Percentiles rank a stretch among this genome's conserved stretches.
These are phyloP conservation scores for Schizothecium vesticola DNA, from an alignment of 495 filamentous ascomycete species.

Conservation along the genomic window DNA sequence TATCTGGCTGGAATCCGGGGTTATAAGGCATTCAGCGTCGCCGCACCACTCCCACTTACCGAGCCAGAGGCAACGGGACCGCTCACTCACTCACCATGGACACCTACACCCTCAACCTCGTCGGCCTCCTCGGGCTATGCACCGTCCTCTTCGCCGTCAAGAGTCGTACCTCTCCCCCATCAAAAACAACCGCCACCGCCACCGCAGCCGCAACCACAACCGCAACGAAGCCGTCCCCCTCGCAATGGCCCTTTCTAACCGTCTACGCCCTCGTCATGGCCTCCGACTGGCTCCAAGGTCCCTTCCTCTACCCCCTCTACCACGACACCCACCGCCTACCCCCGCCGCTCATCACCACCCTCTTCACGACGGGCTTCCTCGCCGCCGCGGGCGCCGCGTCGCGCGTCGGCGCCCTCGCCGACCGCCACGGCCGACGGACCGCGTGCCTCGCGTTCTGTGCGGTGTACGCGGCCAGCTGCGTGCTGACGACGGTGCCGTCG, in stretches of 20 bases:
- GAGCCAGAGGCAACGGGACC: too few species aligned
- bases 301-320: constrained; percentile 53
- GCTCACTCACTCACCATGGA: constrained; percentile 11
- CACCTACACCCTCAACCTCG: constrained; percentile 25
- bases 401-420: constrained; percentile 45
- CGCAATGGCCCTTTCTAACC: constrained; percentile 31
- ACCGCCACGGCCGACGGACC: constrained; percentile 43
- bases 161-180: neutral
- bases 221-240: neutral
- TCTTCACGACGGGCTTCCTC: constrained; percentile 50
- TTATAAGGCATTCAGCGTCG: neutral
- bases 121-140: constrained; percentile 23
- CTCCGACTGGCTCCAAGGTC: constrained; percentile 55
- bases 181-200: neutral
- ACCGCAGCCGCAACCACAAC: too few species aligned
- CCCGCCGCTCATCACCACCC: constrained; percentile 39
- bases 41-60: too few species aligned
- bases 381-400: constrained; percentile 44
- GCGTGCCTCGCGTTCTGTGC: constrained; percentile 48
- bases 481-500: constrained; percentile 37
- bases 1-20: too few species aligned
- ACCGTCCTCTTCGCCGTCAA: constrained; percentile 18
- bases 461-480: constrained; percentile 46
- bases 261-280: constrained; percentile 48
- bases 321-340: constrained; percentile 44